Evolutionary conservation across 106 monocot species (phyloP).

Genomic region (Triglochin maritima): DNA sequence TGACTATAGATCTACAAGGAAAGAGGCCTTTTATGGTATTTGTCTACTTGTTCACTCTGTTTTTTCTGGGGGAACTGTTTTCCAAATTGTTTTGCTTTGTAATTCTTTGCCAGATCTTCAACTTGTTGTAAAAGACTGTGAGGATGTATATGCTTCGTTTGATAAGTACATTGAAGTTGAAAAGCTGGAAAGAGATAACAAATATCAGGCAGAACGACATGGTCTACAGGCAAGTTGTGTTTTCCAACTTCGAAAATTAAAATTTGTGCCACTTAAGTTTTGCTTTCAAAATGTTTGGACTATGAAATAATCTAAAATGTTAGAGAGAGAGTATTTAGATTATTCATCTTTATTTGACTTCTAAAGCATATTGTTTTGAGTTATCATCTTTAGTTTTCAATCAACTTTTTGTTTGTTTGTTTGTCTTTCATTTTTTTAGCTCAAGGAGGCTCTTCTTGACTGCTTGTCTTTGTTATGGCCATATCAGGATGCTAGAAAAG

Average conservation of each 20-base stretch:
- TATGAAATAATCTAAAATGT: too few relatives aligned
- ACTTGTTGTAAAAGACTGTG: conserved; percentile 92
- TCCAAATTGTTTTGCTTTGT: background rate
- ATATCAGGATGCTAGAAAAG: conserved; percentile 77
- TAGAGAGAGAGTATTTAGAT: too few relatives aligned
- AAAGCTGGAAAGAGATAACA: conserved; percentile 83
- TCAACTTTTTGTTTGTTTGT: background rate
- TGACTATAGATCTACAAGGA: conserved; percentile 64
- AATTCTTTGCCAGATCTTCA: conserved; percentile 49
- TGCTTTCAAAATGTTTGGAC: background rate
- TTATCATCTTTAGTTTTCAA: too few relatives aligned
- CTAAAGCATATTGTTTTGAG: too few relatives aligned
- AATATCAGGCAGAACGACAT: conserved; percentile 85
- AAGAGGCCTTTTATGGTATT: conserved; percentile 72
- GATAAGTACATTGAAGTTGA: conserved; percentile 98
- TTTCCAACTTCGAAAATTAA: background rate
- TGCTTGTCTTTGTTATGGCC: background rate
- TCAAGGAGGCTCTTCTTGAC: background rate
- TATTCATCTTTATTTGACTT: too few relatives aligned
- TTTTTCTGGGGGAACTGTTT: background rate
- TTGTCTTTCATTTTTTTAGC: background rate
- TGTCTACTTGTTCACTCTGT: background rate
- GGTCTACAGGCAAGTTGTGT: conserved; percentile 61
- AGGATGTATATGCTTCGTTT: conserved; percentile 94
- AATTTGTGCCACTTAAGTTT: background rate